These are phyloP conservation scores for Geotrichum macrosporum DNA, from an alignment of 1,139 yeast genomes.

Conservation along the genomic window DNA sequence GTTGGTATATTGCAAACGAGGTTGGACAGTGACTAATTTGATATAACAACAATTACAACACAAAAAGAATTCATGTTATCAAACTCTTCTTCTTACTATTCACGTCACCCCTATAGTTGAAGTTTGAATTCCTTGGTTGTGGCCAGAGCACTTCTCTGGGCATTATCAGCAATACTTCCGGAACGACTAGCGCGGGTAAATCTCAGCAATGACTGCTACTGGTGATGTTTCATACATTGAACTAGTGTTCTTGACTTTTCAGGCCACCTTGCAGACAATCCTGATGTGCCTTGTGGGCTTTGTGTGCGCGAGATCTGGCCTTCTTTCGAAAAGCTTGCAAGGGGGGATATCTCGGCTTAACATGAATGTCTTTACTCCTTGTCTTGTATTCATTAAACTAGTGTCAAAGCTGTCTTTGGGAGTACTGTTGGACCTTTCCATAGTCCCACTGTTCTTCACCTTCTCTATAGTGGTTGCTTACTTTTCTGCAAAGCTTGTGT, in stretches of 20 bases:
- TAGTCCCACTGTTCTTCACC: conserved; percentile 70
- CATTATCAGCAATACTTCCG: too few species aligned
- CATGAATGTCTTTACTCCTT: conserved; percentile 79
- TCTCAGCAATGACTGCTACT: conserved; percentile 9
- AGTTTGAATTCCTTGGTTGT: too few species aligned
- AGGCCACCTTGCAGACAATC: conserved; percentile 75
- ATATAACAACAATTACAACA: too few species aligned
- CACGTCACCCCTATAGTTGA: too few species aligned
- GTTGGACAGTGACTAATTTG: too few species aligned
- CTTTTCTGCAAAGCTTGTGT: conserved; percentile 49
- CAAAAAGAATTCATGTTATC: too few species aligned
- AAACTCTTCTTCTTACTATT: too few species aligned
- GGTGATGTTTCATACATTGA: conserved; percentile 47
- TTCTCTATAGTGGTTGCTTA: conserved; percentile 61
- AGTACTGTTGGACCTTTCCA: conserved; percentile 62
- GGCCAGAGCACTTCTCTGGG: too few species aligned
- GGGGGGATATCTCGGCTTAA: conserved; percentile 62
- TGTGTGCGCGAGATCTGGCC: conserved; percentile 58
- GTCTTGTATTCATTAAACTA: conserved; percentile 72
- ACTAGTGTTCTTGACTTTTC: conserved; percentile 63
- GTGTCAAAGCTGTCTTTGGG: conserved; percentile 67
- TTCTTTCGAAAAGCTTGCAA: conserved; percentile 58
- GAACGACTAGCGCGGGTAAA: not conserved
- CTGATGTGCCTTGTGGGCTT: conserved; percentile 69
- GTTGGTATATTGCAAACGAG: too few species aligned